Conservation (phyloP, 306 rosid species). For the Trifolium dubium region DNA sequence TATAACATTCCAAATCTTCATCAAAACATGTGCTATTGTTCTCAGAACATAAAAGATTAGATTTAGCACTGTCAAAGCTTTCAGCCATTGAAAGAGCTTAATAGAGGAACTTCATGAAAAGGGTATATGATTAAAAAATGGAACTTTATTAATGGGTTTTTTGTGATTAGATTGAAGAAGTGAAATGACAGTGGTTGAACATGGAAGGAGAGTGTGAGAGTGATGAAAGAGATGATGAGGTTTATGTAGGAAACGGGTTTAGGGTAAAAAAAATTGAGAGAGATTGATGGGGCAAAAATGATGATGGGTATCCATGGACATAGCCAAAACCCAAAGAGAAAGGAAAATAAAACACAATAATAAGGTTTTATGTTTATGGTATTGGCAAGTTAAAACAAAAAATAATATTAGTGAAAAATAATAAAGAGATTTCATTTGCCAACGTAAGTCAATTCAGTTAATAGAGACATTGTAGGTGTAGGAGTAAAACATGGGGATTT, state of each 20-base stretch:
- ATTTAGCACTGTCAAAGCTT: slow-evolving; percentile 53
- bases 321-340: slow-evolving; percentile 30
- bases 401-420: no score
- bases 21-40: slow-evolving; percentile 52
- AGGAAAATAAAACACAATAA: slow-evolving; percentile 12
- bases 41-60: slow-evolving; percentile 67
- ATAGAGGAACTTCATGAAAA: slow-evolving; percentile 50
- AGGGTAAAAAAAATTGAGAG: slow-evolving; percentile 50
- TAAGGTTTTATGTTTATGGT: not conserved
- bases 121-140: slow-evolving; percentile 42
- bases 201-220: slow-evolving; percentile 33
- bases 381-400: no score
- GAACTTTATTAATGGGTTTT: slow-evolving; percentile 39
- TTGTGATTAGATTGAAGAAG: slow-evolving; percentile 26
- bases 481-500: not conserved
- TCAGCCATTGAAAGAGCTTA: slow-evolving; percentile 66
- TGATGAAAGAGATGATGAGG: slow-evolving; percentile 48
- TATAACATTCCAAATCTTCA: slow-evolving; percentile 49
- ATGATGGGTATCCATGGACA: slow-evolving; percentile 33
- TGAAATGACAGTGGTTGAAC: slow-evolving; percentile 38
- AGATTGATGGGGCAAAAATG: slow-evolving; percentile 31
- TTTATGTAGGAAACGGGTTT: slow-evolving; percentile 62
- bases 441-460: no score
- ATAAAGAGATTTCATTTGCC: no score
- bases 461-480: no score